Evolutionary conservation across 2,329 filamentous ascomycete genomes (phyloP), one percentile per base, ranked within the genome.

Genomic region (Trichophyton rubrum): DNA sequence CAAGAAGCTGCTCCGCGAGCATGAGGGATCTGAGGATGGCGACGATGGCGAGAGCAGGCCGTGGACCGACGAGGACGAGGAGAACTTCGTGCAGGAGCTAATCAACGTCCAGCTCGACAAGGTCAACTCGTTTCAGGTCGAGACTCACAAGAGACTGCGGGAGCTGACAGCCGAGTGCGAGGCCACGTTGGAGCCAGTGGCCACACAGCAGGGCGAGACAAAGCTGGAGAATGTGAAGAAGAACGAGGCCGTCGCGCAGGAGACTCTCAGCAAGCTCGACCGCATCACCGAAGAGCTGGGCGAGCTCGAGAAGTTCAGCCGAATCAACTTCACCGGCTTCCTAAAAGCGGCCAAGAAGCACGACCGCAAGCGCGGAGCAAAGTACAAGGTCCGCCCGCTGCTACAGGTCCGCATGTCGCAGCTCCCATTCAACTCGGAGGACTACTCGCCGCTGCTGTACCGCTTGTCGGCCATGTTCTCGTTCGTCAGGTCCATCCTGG

Each of bases 261-360:
- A 89, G 67, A 85, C 92, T 43, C 81, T 93, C 69, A 74, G 78
- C 56, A 90, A 96, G 77, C 82, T 97, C 60, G 92, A 97, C 35
- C 45, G 38, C 11, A 64, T 66, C 24, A 93, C 89, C 38, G 89
- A 89, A 71, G 90, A 96, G 74, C 86, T 95, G 69, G 92, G 87
- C 72, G 89, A 95, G 78, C 82, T 99, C 67, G 93, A 96, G 76
- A 93, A 89, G 73, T 99, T 93, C 77, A 93, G 90, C 74, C 88
- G 87, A 65, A 86, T 96, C 77, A 99, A 99, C 77, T 99, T 96
- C 75, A 96, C 93, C 4, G 93, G 90, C 56, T 96, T 97, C 75
- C 82, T 96, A 71, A 99, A 99, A 80, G 95, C 95, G 56, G 90
- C 90, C 61, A 99, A 99, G 84, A 99, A 99, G 78, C 93, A 99